These are phyloP conservation scores for Aureobasidium subglaciale DNA, from an alignment of 2,329 filamentous ascomycete genomes.

Conservation along the genomic window DNA sequence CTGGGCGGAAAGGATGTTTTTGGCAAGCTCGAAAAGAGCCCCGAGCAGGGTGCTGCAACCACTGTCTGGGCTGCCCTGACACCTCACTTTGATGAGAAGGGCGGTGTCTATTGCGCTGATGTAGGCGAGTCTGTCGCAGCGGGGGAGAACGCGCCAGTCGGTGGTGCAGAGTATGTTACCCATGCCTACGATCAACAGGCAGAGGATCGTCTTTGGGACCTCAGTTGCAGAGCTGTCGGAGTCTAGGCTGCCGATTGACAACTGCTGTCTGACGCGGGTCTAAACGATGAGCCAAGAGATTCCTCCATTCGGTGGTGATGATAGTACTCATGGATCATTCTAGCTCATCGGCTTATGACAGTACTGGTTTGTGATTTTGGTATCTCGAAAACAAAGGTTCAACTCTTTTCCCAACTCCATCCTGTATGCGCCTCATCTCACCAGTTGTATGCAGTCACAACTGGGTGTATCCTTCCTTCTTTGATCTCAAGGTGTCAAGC, in stretches of 20 bases:
- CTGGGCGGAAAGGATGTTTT: background rate
- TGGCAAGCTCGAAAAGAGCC: constrained; percentile 1
- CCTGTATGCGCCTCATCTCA: background rate
- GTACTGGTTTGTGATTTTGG: background rate
- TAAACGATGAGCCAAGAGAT: too few species aligned
- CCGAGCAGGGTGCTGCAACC: constrained; percentile 45
- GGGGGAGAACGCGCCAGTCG: constrained; percentile 20
- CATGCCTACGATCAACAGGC: constrained; percentile 34
- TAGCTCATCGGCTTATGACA: background rate
- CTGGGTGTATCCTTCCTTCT: background rate
- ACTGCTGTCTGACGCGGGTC: too few species aligned
- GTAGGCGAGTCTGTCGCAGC: constrained; percentile 31
- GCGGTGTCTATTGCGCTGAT: constrained; percentile 41
- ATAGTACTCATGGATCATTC: background rate
- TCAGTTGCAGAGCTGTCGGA: constrained; percentile 29
- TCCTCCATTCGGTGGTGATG: too few species aligned
- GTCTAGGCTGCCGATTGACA: too few species aligned
- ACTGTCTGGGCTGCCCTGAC: constrained; percentile 40
- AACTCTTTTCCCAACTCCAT: background rate
- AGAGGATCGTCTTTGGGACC: constrained; percentile 37
- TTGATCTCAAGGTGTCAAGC: background rate
- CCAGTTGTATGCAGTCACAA: background rate
- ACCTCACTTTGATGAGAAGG: constrained; percentile 39
- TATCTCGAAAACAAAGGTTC: background rate
- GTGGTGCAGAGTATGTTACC: constrained; percentile 26